Evolutionary conservation across 2,329 filamentous ascomycete genomes (phyloP), one percentile per base, ranked within the genome.

Genomic region (Phyllosticta ampelicida): DNA sequence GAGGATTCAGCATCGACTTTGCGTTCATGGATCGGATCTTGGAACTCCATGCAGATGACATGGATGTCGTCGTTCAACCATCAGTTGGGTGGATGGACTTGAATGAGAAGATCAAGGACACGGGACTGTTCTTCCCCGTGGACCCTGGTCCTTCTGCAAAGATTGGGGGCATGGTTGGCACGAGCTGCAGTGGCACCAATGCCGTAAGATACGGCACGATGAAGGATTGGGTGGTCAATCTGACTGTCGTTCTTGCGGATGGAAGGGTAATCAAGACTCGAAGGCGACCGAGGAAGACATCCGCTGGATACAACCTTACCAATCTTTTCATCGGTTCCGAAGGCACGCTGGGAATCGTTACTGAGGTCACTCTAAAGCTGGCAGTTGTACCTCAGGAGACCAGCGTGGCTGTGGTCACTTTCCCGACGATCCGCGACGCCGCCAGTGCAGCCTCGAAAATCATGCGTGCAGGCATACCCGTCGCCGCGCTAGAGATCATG

Each of bases 21-120:
- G 82, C 84, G 0, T 83, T 83, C 66, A 96, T 96, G 91, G 86
- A 95, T 69, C 78, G 85, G 65, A 86, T 96, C 23, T 65, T 96
- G 28, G 78, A 85, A 56, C 78, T 96, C 59, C 87, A 95, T 70
- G 85, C 87, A 64, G 86, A 89, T 3, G 91, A 96, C 69, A 90
- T 96, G 87, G 91, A 96, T 65, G 80, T 96, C 54, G 88, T 95
- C 4, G 90, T 96, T 2, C 91, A 96, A 70, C 91, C 91, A 2
- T 88, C 87, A 6, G 86, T 96, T 9, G 86, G 87, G n/a, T 96
- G 90, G 90, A 90, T 95, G 80, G 84, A 87, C 55, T 75, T 96
- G 60, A 96, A 96, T 66, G 83, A 86, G 63, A 78, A 84, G 53
- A 84, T 87, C 66, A 82, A 86, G 71, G 78, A 82, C 48, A 85